phyloP scores from a whole-genome alignment of 2,329 filamentous ascomycete species.

The Monilinia vaccinii-corymbosi region DNA sequence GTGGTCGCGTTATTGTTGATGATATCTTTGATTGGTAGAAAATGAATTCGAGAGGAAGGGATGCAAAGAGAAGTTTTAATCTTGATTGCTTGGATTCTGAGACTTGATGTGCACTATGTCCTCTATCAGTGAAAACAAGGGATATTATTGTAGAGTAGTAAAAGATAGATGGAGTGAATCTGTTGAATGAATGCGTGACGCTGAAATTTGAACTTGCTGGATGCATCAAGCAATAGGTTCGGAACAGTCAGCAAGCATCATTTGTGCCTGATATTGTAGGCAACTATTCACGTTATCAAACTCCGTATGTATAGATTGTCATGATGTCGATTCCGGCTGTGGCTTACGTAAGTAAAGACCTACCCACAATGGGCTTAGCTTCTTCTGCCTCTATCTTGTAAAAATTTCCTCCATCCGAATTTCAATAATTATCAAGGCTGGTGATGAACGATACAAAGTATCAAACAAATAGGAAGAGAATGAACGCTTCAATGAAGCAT shows the following conservation, averaged over 20 bases:
- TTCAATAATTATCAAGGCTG: conserved; percentile 35
- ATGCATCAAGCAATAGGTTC: neutral
- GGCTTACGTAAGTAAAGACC: neutral
- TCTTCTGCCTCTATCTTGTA: neutral
- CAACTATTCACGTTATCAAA: too few species aligned
- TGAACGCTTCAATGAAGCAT: conserved; percentile 45
- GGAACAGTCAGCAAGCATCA: neutral
- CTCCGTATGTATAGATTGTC: neutral
- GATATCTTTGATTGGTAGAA: neutral
- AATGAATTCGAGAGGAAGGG: neutral
- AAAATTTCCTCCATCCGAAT: conserved; percentile 13
- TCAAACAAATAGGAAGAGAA: conserved; percentile 59
- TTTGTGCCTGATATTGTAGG: too few species aligned
- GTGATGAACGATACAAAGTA: conserved; percentile 50
- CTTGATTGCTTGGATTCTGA: neutral
- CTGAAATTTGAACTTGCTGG: conserved; percentile 1
- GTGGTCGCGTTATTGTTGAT: conserved; percentile 5
- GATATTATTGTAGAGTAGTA: neutral
- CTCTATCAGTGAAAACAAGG: neutral
- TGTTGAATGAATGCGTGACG: neutral
- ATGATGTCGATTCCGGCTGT: neutral
- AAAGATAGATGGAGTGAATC: neutral
- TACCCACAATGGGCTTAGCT: neutral
- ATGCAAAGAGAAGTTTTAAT: neutral
- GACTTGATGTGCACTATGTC: neutral